Percentiles rank a stretch among this genome's conserved stretches.
These are phyloP conservation scores for Aspergillus brasiliensis DNA, from an alignment of 2,329 filamentous ascomycete genomes.

Conservation along the genomic window DNA sequence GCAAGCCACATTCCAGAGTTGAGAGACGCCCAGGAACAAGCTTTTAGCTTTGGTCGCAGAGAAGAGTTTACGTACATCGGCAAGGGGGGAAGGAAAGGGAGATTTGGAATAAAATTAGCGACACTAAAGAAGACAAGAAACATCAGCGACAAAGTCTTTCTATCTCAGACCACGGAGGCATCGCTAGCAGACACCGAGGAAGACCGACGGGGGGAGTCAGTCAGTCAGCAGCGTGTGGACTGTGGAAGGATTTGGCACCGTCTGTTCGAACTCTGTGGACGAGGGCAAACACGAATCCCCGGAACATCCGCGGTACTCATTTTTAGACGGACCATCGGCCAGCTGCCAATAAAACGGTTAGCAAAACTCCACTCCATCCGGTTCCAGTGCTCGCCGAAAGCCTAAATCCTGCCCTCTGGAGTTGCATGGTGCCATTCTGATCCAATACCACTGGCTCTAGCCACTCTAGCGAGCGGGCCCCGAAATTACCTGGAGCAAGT, in stretches of 20 bases:
- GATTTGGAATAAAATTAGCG: not conserved
- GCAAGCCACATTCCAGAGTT: not conserved
- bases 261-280: not conserved
- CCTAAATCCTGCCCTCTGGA: not conserved
- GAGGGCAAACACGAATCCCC: not conserved
- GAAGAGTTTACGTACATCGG: no score
- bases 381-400: not conserved
- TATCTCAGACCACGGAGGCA: not conserved
- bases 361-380: not conserved
- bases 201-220: no score
- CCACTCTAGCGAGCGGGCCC: not conserved
- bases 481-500: not conserved
- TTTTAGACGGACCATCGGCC: not conserved
- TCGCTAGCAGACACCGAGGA: not conserved
- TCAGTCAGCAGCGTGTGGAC: not conserved
- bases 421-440: not conserved
- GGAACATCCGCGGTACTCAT: not conserved
- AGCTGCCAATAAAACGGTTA: not conserved
- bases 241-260: not conserved
- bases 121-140: not conserved
- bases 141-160: not conserved
- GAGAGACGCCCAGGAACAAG: not conserved
- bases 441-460: not conserved
- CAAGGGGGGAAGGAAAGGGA: not conserved
- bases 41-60: not conserved